Base-by-base conservation (phyloP, 2,329 filamentous ascomycete genomes). In the Penicillium sp. region DNA sequence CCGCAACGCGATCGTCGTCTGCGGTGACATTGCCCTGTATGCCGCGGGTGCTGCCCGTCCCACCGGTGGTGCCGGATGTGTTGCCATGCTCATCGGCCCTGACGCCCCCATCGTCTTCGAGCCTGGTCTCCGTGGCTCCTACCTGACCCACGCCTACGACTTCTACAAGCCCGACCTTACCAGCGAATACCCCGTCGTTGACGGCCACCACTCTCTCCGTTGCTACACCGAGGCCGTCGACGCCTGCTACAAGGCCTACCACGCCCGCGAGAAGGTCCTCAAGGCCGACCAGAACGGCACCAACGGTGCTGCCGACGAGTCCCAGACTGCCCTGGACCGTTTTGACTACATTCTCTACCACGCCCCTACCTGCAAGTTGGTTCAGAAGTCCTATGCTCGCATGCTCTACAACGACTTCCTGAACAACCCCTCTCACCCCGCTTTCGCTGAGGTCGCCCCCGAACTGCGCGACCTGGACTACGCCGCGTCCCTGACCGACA, bases 91-190 rank as follows among this genome's bases (percentile, higher is more conserved):
- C 59, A 79, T 91, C 60, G 87, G 87, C 47, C 86, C 87, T 49
- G 76, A 90, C 65, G 87, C 87, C 45, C 86, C 86, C 47, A 74
- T 91, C 54, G 85, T 84, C 52, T 76, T 86, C 56, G 87, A 91
- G 73, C 82, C 87, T 44, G 88, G 88, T 66, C 81, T 90, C 66
- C 84, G 87, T 64, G 87, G 85, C 66, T 84, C 78, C 62, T 89
- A 88, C 76, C 85, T 90, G 83, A 78, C 84, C 70, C 87, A 91
- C 73, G 84, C 84, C 61, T 93, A 91, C 72, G 87, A 91, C 71
- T 91, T 91, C 71, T 91, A 89, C 82, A 91, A 91, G 83, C 86
- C 87, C 63, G 87, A 91, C 71, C 76, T 91, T 58, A 86, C 86
- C 64, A 88, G 84, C 79, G 87, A 91, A 74, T 91, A 91, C 75